These are phyloP conservation scores for Cladosporium sp. DNA, from an alignment of 2,329 filamentous ascomycete species.

Conservation along the genomic window DNA sequence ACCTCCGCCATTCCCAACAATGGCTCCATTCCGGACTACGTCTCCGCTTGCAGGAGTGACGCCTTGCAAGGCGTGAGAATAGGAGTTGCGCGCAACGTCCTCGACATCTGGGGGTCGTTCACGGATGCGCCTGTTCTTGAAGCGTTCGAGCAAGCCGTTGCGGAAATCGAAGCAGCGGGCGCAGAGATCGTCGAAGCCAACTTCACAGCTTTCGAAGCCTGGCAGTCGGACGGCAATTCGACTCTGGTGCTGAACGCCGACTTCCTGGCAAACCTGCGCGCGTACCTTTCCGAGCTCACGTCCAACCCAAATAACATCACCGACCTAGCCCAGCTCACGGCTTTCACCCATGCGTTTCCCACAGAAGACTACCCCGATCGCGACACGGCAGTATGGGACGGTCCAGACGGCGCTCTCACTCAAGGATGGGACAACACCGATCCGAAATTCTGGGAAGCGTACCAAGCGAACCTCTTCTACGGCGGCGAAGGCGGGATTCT, in stretches of 20 bases:
- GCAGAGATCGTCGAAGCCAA: conserved; percentile 58
- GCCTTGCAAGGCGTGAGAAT: conserved; percentile 53
- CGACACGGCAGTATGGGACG: conserved; percentile 56
- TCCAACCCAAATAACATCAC: conserved; percentile 55
- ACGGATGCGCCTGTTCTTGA: conserved; percentile 40
- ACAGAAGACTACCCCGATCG: conserved; percentile 57
- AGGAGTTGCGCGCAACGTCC: conserved; percentile 58
- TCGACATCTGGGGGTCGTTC: conserved; percentile 35
- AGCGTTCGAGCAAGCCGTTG: conserved; percentile 54
- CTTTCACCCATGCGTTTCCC: conserved; percentile 51
- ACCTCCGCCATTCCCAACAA: conserved; percentile 57
- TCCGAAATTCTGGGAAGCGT: conserved; percentile 53
- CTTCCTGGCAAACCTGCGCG: conserved; percentile 53
- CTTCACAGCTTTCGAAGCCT: conserved; percentile 50
- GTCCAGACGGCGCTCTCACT: conserved; percentile 47
- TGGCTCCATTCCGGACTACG: conserved; percentile 49
- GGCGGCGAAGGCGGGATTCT: conserved; percentile 57
- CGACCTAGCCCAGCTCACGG: conserved; percentile 47
- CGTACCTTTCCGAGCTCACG: conserved; percentile 53
- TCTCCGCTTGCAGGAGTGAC: conserved; percentile 46
- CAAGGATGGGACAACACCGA: conserved; percentile 53
- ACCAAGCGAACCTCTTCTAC: conserved; percentile 49
- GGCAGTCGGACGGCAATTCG: conserved; percentile 36
- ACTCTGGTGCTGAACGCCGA: conserved; percentile 52
- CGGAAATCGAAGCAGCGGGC: conserved; percentile 50